Conservation (phyloP, 331 rosid species). For the Acacia pycnantha region DNA sequence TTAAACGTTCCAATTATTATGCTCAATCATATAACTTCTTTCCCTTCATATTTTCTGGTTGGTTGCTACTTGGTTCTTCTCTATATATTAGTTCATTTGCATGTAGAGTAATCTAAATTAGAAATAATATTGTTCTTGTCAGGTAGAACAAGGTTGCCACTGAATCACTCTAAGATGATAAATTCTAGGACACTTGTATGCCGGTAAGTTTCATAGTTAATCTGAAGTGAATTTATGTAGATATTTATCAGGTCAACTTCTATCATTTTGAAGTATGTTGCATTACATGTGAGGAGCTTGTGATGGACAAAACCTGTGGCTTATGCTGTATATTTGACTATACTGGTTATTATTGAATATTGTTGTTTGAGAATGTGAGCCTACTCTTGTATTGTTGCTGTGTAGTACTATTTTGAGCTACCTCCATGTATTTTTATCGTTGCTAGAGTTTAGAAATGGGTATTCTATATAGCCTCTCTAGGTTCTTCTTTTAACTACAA, state of each 20-base stretch:
- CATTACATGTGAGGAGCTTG: no score
- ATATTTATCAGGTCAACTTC: no score
- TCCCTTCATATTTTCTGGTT: background rate
- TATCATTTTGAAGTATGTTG: no score
- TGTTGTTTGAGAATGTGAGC: no score
- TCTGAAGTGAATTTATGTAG: no score
- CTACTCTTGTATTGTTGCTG: no score
- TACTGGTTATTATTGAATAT: no score
- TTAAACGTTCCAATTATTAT: no score
- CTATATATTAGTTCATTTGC: background rate
- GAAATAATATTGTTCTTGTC: background rate
- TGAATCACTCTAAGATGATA: conserved; percentile 62
- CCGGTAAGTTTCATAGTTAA: conserved; percentile 50
- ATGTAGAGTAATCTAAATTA: background rate
- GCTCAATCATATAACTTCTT: background rate
- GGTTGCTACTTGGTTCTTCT: background rate
- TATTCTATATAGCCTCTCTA: background rate
- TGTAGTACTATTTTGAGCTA: background rate
- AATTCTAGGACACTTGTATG: conserved; percentile 57
- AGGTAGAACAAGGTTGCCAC: conserved; percentile 52
- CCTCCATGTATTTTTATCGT: background rate
- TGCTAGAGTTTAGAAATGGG: background rate
- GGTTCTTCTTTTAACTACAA: background rate
- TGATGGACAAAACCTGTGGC: no score
- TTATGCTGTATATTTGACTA: no score